phyloP scores from a whole-genome alignment of 2,329 filamentous ascomycete species.

The Sporothrix pseudoabietina region DNA sequence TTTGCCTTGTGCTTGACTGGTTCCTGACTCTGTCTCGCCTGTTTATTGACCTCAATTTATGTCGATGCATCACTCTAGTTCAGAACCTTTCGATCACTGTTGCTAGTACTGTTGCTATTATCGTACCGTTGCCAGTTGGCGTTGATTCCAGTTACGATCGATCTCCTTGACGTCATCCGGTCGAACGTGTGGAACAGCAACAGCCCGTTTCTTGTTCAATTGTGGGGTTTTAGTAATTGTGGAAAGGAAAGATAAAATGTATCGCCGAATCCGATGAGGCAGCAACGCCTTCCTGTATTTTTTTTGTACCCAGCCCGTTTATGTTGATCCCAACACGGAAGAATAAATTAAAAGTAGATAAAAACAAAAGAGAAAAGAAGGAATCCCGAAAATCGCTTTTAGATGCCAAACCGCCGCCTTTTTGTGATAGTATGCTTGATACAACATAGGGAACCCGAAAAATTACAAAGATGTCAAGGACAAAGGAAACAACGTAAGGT shows the following conservation, averaged over 20 bases:
- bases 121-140: neutral
- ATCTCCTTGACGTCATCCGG: constrained; percentile 11
- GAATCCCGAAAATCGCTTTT: constrained; percentile 18
- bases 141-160: neutral
- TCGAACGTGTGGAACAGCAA: constrained; percentile 5
- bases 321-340: no score
- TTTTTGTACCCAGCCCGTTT: neutral
- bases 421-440: neutral
- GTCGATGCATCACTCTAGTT: neutral
- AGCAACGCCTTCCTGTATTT: neutral
- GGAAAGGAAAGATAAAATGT: neutral
- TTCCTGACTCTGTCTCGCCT: neutral
- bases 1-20: neutral
- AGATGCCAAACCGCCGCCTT: constrained; percentile 7
- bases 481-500: neutral
- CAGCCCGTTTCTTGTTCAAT: neutral
- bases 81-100: neutral
- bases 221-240: neutral
- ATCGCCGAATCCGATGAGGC: neutral
- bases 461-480: neutral
- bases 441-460: neutral
- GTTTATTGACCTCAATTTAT: neutral
- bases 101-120: neutral
- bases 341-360: neutral
- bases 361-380: neutral